phyloP scores from a whole-genome alignment of 192 early-diverging fungal species.

The Phlyctochytrium bullatum region DNA sequence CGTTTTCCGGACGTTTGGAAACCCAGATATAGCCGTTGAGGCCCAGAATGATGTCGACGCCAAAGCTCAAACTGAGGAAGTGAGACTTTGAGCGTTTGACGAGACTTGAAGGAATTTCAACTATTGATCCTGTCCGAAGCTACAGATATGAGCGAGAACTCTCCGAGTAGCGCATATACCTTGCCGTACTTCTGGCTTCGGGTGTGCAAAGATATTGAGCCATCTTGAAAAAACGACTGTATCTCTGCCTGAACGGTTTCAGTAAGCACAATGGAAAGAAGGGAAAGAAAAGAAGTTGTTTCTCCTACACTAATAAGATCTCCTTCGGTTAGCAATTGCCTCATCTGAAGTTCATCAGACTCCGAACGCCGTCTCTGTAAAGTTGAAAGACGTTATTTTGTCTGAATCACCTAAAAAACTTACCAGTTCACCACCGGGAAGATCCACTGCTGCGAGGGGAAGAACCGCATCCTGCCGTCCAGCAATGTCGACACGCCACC shows the following conservation, averaged over 20 bases:
- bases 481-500: conserved; percentile 94
- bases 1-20: conserved; percentile 61
- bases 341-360: conserved; percentile 96
- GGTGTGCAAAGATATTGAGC: conserved; percentile 84
- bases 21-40: conserved; percentile 98
- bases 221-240: conserved; percentile 82
- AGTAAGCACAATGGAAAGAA: conserved; percentile 8
- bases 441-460: conserved; percentile 84
- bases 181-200: conserved; percentile 90
- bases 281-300: not conserved
- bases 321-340: conserved; percentile 90
- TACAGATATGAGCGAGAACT: conserved; percentile 16
- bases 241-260: conserved; percentile 63
- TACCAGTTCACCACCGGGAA: conserved; percentile 93
- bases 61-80: conserved; percentile 87
- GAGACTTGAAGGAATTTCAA: conserved; percentile 81
- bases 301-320: conserved; percentile 79
- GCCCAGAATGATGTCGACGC: conserved; percentile 91
- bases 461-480: conserved; percentile 83
- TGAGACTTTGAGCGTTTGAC: conserved; percentile 93
- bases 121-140: conserved; percentile 76
- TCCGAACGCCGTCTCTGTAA: conserved; percentile 84
- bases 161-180: conserved; percentile 36
- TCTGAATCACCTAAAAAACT: not conserved
- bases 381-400: not conserved